These are phyloP conservation scores for Pythium dissimile DNA, from an alignment of 352 stramenopile genomes.

Conservation along the genomic window DNA sequence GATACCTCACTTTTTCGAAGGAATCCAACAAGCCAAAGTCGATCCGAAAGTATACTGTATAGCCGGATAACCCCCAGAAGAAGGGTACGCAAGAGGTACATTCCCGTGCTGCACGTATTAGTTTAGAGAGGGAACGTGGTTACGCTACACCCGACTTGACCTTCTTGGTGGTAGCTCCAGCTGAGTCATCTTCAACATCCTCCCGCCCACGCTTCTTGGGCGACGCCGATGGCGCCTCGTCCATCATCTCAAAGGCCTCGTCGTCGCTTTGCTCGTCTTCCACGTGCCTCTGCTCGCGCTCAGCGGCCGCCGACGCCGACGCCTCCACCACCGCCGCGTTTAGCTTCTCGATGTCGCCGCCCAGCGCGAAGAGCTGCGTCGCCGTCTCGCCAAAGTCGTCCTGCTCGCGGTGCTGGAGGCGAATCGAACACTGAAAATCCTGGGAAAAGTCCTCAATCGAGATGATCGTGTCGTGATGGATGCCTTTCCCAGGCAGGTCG, in stretches of 20 bases:
- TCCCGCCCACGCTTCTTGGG: constrained; percentile 6
- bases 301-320: constrained; percentile 1
- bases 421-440: constrained; percentile 88
- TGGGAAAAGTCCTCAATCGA: constrained; percentile 96
- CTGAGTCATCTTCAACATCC: constrained; percentile 7
- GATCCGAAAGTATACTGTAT: constrained; percentile 10
- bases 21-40: not conserved
- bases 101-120: not conserved
- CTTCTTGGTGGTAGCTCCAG: constrained; percentile 7
- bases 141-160: constrained; percentile 7
- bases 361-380: constrained; percentile 71
- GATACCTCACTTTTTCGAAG: constrained; percentile 9
- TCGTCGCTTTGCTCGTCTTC: constrained; percentile 33
- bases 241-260: constrained; percentile 36
- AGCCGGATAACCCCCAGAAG: constrained; percentile 10
- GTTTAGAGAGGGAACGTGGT: constrained; percentile 1
- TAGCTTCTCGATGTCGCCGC: constrained; percentile 60
- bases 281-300: constrained; percentile 34
- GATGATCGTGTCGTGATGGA: constrained; percentile 90
- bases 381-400: constrained; percentile 64
- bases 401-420: constrained; percentile 66
- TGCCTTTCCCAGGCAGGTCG: constrained; percentile 90
- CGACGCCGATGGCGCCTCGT: not conserved
- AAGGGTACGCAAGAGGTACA: not conserved
- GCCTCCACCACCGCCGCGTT: constrained; percentile 25